Percentiles rank a stretch among this genome's conserved stretches.
Evolutionary conservation across 2,329 filamentous ascomycete species (phyloP).

Genomic region (Biscogniauxia mediterranea): DNA sequence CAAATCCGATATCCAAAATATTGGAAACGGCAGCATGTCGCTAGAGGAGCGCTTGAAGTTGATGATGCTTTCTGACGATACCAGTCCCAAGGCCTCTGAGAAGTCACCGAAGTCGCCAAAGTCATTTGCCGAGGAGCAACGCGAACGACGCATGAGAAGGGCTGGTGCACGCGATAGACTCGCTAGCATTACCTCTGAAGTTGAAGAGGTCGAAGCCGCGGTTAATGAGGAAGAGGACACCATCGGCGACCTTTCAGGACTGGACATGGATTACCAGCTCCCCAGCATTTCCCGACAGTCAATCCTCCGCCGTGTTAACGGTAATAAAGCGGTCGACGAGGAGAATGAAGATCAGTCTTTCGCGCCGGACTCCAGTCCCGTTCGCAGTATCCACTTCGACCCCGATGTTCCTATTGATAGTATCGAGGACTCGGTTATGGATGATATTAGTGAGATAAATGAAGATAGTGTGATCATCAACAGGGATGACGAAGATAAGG

Average conservation of each 20-base stretch:
- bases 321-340: slow-evolving; percentile 51
- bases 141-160: slow-evolving; percentile 24
- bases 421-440: slow-evolving; percentile 67
- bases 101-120: slow-evolving; percentile 36
- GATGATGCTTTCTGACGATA: slow-evolving; percentile 79
- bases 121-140: slow-evolving; percentile 56
- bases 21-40: slow-evolving; percentile 74
- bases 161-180: background rate
- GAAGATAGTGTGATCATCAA: slow-evolving; percentile 67
- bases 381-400: slow-evolving; percentile 64
- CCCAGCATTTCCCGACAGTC: slow-evolving; percentile 91
- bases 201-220: slow-evolving; percentile 17
- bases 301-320: slow-evolving; percentile 85
- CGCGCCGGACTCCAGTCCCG: slow-evolving; percentile 55
- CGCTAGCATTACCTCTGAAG: slow-evolving; percentile 6
- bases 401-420: slow-evolving; percentile 90
- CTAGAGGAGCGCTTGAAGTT: slow-evolving; percentile 82
- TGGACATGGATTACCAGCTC: slow-evolving; percentile 61
- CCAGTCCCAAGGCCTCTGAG: slow-evolving; percentile 29
- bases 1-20: slow-evolving; percentile 76
- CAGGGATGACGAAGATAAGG: slow-evolving; percentile 59
- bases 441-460: slow-evolving; percentile 47
- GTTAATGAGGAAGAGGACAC: slow-evolving; percentile 58
- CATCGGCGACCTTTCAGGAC: slow-evolving; percentile 57
- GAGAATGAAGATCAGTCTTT: slow-evolving; percentile 64